A percentile compares a stretch with the other conserved stretches of the same genome.
Conservation (phyloP, 2,329 filamentous ascomycete species). For the Didymella arachidicola region DNA sequence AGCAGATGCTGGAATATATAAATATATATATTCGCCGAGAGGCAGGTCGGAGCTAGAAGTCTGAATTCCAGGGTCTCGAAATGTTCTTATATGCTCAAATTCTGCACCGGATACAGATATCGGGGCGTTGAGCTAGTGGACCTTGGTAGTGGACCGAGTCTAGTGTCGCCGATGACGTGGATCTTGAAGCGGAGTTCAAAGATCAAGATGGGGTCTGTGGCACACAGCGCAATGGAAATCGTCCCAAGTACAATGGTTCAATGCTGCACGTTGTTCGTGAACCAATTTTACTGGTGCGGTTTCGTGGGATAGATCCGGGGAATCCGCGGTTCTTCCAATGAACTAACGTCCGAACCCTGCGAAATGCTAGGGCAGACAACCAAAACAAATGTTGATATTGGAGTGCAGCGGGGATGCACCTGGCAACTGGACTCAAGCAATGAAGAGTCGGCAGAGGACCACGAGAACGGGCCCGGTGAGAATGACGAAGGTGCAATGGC, state of each 20-base stretch:
- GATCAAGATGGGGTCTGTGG: conserved; percentile 10
- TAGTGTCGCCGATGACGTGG: conserved; percentile 23
- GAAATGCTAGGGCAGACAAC: conserved; percentile 5
- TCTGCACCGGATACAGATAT: not conserved
- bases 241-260: conserved; percentile 23
- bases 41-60: not conserved
- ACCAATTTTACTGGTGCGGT: conserved; percentile 29
- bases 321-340: conserved; percentile 19
- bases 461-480: conserved; percentile 5
- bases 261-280: conserved; percentile 29
- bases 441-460: conserved; percentile 2
- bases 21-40: not conserved
- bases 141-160: conserved; percentile 16
- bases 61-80: conserved; percentile 1
- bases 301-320: conserved; percentile 28
- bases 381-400: conserved; percentile 10
- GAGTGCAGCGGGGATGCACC: conserved; percentile 11
- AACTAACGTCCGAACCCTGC: conserved; percentile 3
- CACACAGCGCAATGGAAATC: not conserved
- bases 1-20: not conserved
- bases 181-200: conserved; percentile 1
- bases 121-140: conserved; percentile 5
- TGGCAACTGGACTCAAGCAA: conserved; percentile 3
- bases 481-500: conserved; percentile 14
- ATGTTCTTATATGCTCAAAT: conserved; percentile 17